These are phyloP conservation scores for Hanseniaspora osmophila DNA, from an alignment of 805 yeast species.

Conservation along the genomic window DNA sequence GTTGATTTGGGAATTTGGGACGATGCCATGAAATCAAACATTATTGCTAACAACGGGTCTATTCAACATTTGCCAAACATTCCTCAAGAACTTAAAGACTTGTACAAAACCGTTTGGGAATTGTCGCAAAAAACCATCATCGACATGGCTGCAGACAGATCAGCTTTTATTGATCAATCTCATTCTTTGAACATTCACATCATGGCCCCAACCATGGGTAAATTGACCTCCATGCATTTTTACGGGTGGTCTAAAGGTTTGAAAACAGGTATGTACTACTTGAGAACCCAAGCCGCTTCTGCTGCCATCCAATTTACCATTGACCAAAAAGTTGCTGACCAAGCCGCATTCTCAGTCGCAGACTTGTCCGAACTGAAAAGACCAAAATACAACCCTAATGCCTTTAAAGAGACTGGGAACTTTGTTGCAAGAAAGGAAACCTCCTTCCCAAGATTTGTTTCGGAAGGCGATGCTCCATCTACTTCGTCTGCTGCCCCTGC, in stretches of 20 bases:
- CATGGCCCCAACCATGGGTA: conserved; percentile 87
- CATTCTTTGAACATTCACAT: conserved; percentile 85
- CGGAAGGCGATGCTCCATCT: background rate
- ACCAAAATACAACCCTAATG: conserved; percentile 23
- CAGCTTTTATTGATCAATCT: conserved; percentile 77
- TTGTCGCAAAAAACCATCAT: conserved; percentile 72
- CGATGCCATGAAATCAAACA: conserved; percentile 60
- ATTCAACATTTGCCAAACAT: conserved; percentile 60
- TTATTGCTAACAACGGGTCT: conserved; percentile 72
- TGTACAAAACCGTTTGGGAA: conserved; percentile 97
- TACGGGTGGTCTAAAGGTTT: conserved; percentile 97
- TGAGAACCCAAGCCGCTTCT: conserved; percentile 94
- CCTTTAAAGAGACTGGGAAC: conserved; percentile 8
- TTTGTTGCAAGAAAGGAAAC: conserved; percentile 8
- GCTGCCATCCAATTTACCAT: conserved; percentile 90
- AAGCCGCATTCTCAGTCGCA: conserved; percentile 48
- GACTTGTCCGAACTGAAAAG: conserved; percentile 25
- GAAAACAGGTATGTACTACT: conserved; percentile 96
- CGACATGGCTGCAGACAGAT: conserved; percentile 73
- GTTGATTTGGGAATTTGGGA: conserved; percentile 76
- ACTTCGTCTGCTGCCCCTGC: conserved; percentile 4
- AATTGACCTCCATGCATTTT: conserved; percentile 94
- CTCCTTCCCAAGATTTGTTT: conserved; percentile 5
- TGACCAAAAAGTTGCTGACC: conserved; percentile 81
- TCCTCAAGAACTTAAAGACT: conserved; percentile 57